phyloP scores from a whole-genome alignment of 371 early-diverging fungal genomes.

The Cokeromyces recurvatus region DNA sequence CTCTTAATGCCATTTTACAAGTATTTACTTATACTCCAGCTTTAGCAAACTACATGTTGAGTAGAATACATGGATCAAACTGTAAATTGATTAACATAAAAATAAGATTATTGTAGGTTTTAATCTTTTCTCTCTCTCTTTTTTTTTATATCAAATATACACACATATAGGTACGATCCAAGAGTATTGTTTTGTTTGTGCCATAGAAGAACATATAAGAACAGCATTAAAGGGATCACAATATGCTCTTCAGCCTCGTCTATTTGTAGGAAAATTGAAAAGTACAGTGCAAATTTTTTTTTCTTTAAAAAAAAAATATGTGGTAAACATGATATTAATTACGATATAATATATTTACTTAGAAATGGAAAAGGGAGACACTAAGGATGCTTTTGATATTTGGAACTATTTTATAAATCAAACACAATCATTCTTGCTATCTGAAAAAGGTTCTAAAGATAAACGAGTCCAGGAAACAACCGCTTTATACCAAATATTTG shows the following conservation, averaged over 20 bases:
- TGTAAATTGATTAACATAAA: conserved; percentile 43
- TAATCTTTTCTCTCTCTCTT: too few relatives aligned
- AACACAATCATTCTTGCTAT: conserved; percentile 28
- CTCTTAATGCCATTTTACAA: conserved; percentile 89
- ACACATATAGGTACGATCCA: conserved; percentile 54
- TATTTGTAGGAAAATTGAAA: conserved; percentile 68
- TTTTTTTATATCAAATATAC: too few relatives aligned
- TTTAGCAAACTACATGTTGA: conserved; percentile 69
- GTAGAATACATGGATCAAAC: conserved; percentile 56
- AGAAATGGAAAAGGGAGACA: conserved; percentile 39
- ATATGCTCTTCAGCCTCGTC: conserved; percentile 54
- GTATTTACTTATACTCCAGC: conserved; percentile 84
- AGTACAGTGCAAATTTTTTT: too few relatives aligned
- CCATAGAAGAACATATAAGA: conserved; percentile 58
- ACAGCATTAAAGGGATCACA: conserved; percentile 20
- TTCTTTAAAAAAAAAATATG: neutral
- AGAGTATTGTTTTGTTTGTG: conserved; percentile 63
- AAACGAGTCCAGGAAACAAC: conserved; percentile 71
- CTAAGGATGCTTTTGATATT: conserved; percentile 85
- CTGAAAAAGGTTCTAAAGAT: conserved; percentile 54
- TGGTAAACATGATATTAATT: too few relatives aligned
- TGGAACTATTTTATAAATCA: conserved; percentile 68
- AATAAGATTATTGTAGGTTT: neutral
- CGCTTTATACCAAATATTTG: conserved; percentile 76
- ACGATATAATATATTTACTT: neutral